Conservation (phyloP, 2,329 filamentous ascomycete species). For the Whalleya microplaca region DNA sequence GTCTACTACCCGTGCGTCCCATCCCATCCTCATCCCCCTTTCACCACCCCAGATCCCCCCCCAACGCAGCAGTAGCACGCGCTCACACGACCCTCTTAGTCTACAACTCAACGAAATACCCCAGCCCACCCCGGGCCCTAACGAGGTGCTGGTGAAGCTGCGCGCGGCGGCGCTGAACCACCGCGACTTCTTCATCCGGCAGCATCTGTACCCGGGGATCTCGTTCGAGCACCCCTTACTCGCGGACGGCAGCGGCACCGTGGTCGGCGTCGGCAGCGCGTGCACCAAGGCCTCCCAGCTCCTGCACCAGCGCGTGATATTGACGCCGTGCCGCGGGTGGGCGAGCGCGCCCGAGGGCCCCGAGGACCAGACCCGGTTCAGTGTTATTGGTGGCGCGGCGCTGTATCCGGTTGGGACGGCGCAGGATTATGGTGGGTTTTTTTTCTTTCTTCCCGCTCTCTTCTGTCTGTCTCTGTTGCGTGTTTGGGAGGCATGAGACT, state of each 20-base stretch:
- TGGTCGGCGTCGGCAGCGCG: slow-evolving; percentile 62
- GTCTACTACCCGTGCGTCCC: slow-evolving; percentile 77
- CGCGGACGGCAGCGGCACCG: slow-evolving; percentile 79
- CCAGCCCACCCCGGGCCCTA: slow-evolving; percentile 64
- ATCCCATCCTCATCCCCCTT: slow-evolving; percentile 1
- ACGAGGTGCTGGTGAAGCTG: slow-evolving; percentile 75
- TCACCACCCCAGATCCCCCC: neutral
- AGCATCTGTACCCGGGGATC: slow-evolving; percentile 86
- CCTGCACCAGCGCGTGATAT: slow-evolving; percentile 68
- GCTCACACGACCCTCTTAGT: too few species aligned
- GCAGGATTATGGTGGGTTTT: slow-evolving; percentile 59
- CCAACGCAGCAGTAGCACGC: too few species aligned
- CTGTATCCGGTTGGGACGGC: slow-evolving; percentile 70
- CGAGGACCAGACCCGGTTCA: slow-evolving; percentile 62
- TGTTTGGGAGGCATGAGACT: too few species aligned
- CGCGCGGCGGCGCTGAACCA: slow-evolving; percentile 88
- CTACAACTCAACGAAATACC: slow-evolving; percentile 64
- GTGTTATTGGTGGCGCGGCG: slow-evolving; percentile 71
- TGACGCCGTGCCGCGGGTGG: slow-evolving; percentile 83
- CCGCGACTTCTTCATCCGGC: slow-evolving; percentile 91
- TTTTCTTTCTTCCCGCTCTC: neutral
- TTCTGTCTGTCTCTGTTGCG: too few species aligned
- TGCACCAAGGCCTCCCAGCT: slow-evolving; percentile 42
- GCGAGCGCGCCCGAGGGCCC: slow-evolving; percentile 71
- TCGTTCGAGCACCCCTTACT: slow-evolving; percentile 79